phyloP scores from a whole-genome alignment of 192 early-diverging fungal genomes.

The Coemansia sp. region DNA sequence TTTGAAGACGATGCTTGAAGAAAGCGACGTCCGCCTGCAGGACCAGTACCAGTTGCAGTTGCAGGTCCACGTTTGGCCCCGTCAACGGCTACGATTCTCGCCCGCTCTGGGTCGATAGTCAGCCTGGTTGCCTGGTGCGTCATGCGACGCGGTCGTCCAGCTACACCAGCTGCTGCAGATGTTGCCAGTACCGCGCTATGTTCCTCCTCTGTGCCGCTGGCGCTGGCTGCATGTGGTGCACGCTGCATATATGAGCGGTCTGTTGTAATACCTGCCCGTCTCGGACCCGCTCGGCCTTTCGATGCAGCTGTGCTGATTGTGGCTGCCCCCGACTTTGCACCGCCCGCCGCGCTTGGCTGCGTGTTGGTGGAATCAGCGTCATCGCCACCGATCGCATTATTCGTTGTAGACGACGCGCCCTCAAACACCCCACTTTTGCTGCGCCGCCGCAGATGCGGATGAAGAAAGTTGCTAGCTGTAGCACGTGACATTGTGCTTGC shows the following conservation, averaged over 20 bases:
- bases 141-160: conserved; percentile 51
- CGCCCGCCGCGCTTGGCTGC: not conserved
- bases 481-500: conserved; percentile 48
- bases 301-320: conserved; percentile 39
- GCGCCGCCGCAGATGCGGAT: conserved; percentile 45
- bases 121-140: conserved; percentile 50
- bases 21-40: conserved; percentile 26
- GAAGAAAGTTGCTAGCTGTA: conserved; percentile 52
- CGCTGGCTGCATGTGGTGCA: conserved; percentile 7
- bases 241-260: conserved; percentile 31
- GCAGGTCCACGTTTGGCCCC: conserved; percentile 20
- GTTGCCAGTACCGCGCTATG: conserved; percentile 30
- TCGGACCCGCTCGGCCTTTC: conserved; percentile 21
- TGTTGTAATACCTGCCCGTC: conserved; percentile 18
- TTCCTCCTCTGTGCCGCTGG: conserved; percentile 21
- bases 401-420: conserved; percentile 14
- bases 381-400: conserved; percentile 7
- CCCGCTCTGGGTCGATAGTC: conserved; percentile 44
- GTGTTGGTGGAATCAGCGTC: not conserved
- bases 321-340: conserved; percentile 22
- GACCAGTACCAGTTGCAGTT: conserved; percentile 36
- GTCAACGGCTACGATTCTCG: conserved; percentile 22
- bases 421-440: conserved; percentile 53
- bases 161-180: conserved; percentile 45
- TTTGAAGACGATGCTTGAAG: conserved; percentile 27